phyloP scores from a whole-genome alignment of 116 monocot species.

The Zostera marina region DNA sequence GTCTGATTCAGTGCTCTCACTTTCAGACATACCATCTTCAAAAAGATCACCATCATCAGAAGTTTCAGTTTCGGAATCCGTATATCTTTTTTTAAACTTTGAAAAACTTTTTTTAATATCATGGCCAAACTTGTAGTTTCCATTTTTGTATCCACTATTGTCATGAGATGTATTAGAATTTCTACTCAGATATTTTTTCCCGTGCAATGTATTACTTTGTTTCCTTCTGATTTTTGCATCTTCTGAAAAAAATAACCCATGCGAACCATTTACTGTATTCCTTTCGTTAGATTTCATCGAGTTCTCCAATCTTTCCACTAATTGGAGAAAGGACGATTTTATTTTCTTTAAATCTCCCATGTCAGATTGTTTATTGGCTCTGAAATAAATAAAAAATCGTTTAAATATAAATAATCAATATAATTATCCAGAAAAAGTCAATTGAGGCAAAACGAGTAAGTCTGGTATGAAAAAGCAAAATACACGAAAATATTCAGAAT shows the following conservation, averaged over 20 bases:
- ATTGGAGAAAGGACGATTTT: slow-evolving; percentile 48
- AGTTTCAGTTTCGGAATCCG: slow-evolving; percentile 74
- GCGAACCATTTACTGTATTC: slow-evolving; percentile 28
- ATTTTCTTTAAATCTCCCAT: slow-evolving; percentile 56
- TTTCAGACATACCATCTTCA: slow-evolving; percentile 41
- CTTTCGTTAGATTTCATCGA: slow-evolving; percentile 2
- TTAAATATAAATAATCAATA: neutral
- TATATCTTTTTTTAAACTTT: slow-evolving; percentile 53
- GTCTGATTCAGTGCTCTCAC: slow-evolving; percentile 60
- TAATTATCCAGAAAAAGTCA: neutral
- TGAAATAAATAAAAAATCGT: slow-evolving; percentile 10
- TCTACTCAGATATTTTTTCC: slow-evolving; percentile 32
- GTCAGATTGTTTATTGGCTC: slow-evolving; percentile 44
- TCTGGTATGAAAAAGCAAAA: neutral
- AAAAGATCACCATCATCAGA: slow-evolving; percentile 66
- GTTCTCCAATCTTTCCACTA: slow-evolving; percentile 37
- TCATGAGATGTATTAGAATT: slow-evolving; percentile 16
- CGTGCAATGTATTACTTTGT: slow-evolving; percentile 19
- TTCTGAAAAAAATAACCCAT: slow-evolving; percentile 24
- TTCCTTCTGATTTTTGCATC: slow-evolving; percentile 48
- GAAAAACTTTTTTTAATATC: slow-evolving; percentile 69
- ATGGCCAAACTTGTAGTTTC: slow-evolving; percentile 32
- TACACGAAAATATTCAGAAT: neutral
- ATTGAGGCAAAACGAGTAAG: neutral
- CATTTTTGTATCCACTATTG: slow-evolving; percentile 43